Evolutionary conservation across 73 alveolate species (phyloP).

Genomic region (Tetrahymena borealis): DNA sequence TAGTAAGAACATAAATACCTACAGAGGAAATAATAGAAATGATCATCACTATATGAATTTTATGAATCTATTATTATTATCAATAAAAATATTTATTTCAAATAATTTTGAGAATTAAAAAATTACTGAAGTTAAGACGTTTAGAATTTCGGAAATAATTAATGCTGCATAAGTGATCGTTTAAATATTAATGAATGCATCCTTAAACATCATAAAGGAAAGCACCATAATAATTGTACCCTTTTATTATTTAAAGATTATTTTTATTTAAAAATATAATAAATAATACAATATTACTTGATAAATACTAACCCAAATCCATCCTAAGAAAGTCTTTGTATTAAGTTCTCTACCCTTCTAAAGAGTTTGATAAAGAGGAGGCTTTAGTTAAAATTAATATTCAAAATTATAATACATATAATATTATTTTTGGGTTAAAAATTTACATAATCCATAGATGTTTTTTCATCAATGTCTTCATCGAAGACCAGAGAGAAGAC

Average conservation of each 20-base stretch:
- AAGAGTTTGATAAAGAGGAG: slow-evolving; percentile 83
- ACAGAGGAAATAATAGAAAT: slow-evolving; percentile 30
- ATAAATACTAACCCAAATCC: slow-evolving; percentile 86
- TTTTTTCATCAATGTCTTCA: slow-evolving; percentile 62
- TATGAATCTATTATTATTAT: slow-evolving; percentile 14
- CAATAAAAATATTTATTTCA: too few species aligned
- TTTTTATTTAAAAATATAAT: neutral
- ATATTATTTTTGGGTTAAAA: too few species aligned
- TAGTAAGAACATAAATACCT: slow-evolving; percentile 1
- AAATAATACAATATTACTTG: slow-evolving; percentile 43
- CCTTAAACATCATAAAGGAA: slow-evolving; percentile 70
- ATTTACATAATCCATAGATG: slow-evolving; percentile 9
- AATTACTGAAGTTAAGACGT: slow-evolving; percentile 25
- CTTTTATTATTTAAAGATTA: neutral
- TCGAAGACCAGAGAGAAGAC: slow-evolving; percentile 73
- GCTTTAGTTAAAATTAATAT: slow-evolving; percentile 43
- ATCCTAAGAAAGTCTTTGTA: slow-evolving; percentile 70
- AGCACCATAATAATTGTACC: slow-evolving; percentile 77
- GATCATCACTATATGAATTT: slow-evolving; percentile 37
- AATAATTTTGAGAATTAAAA: neutral
- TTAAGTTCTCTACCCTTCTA: slow-evolving; percentile 85
- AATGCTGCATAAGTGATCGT: slow-evolving; percentile 87
- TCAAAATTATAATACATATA: neutral
- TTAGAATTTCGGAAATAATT: slow-evolving; percentile 45
- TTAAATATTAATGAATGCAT: slow-evolving; percentile 73